Conservation (phyloP, 2,329 filamentous ascomycete species). For the Monosporascus ibericus region DNA sequence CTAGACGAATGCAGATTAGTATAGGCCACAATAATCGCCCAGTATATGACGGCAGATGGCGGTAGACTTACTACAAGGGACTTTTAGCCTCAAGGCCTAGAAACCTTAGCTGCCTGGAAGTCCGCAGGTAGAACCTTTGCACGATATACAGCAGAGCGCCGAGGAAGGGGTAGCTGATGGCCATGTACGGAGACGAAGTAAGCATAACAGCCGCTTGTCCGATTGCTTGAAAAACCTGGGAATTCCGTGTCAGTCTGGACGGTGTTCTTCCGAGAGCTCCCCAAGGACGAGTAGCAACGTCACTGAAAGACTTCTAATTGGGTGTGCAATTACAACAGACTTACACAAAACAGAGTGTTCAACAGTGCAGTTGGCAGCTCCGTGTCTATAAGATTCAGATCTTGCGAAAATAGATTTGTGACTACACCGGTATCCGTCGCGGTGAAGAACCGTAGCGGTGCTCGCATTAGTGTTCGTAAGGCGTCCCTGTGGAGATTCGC, state of each 20-base stretch:
- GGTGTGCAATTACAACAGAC: too few species aligned
- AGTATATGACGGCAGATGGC: not conserved
- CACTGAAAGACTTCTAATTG: too few species aligned
- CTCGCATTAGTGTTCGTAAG: too few species aligned
- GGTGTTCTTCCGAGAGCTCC: not conserved
- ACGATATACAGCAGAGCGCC: constrained; percentile 33
- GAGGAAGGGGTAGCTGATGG: constrained; percentile 36
- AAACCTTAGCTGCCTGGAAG: constrained; percentile 43
- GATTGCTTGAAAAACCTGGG: constrained; percentile 14
- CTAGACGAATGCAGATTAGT: constrained; percentile 8
- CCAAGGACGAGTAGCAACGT: not conserved
- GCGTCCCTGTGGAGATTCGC: too few species aligned
- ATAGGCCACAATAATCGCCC: not conserved
- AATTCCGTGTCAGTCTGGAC: not conserved
- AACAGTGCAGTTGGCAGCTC: too few species aligned
- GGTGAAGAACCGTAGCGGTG: too few species aligned
- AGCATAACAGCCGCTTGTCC: constrained; percentile 38
- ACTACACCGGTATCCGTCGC: too few species aligned
- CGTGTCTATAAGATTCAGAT: too few species aligned
- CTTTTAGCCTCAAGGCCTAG: constrained; percentile 45
- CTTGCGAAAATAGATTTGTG: too few species aligned
- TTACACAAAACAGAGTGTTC: too few species aligned
- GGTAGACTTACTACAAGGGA: constrained; percentile 35
- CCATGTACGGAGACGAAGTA: constrained; percentile 31
- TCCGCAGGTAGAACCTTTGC: constrained; percentile 45